A percentile compares a stretch with the other conserved stretches of the same genome.
Conservation (phyloP, 441 rosid genomes). For the Mallotus japonicus region DNA sequence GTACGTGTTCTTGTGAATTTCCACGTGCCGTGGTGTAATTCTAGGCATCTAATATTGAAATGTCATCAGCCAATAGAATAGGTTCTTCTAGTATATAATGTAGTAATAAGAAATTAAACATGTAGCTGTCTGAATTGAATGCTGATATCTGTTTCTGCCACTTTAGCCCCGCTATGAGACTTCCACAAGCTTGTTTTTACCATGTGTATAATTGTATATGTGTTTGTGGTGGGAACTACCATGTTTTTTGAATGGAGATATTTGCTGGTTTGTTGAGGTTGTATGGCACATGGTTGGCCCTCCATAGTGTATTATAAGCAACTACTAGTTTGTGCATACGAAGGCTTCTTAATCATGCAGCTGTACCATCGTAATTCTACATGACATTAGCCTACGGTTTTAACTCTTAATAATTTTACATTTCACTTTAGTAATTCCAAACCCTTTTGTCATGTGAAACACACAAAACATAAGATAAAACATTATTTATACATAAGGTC, state of each 20-base stretch:
- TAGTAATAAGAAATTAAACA: neutral
- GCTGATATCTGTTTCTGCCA: neutral
- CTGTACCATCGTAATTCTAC: no score
- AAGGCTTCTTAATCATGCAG: no score
- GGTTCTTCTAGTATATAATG: neutral
- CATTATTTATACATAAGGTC: no score
- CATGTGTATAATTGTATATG: no score
- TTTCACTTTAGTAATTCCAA: no score
- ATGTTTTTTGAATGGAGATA: neutral
- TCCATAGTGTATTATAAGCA: neutral
- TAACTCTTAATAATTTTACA: no score
- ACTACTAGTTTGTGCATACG: neutral
- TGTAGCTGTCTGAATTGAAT: neutral
- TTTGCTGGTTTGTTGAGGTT: slow-evolving; percentile 11
- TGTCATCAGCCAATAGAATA: neutral
- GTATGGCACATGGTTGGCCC: neutral
- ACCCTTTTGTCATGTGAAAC: no score
- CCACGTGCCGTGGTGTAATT: neutral
- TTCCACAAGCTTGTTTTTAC: neutral
- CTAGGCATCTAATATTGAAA: neutral
- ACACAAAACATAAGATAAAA: no score
- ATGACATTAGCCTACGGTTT: no score
- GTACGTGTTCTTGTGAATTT: neutral
- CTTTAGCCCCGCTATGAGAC: neutral
- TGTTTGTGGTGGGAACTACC: neutral